These are phyloP conservation scores for Arachnomyces sp. DNA, from an alignment of 2,329 filamentous ascomycete species.

Conservation along the genomic window DNA sequence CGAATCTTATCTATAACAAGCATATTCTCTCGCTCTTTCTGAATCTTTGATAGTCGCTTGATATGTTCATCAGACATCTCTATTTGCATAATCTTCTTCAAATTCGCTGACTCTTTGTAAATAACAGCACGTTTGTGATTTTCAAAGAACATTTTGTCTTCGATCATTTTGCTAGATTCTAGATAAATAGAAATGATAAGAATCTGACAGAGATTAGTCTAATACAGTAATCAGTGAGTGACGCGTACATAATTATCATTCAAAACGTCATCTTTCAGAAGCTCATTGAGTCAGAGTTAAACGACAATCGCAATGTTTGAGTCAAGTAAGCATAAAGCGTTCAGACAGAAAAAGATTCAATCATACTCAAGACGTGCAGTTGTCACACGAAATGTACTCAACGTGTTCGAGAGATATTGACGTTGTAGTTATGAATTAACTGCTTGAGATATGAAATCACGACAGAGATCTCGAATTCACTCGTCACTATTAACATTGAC, in stretches of 20 bases:
- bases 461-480: conserved; percentile 21
- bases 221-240: conserved; percentile 4
- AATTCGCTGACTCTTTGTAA: conserved; percentile 17
- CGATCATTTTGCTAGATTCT: conserved; percentile 10
- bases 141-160: conserved; percentile 13
- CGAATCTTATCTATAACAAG: conserved; percentile 16
- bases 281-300: conserved; percentile 15
- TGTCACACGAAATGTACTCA: conserved; percentile 24
- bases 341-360: background rate
- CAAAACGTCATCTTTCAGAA: conserved; percentile 18
- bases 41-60: conserved; percentile 14
- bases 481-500: conserved; percentile 25
- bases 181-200: conserved; percentile 21
- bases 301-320: conserved; percentile 14
- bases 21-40: conserved; percentile 14
- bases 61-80: conserved; percentile 17
- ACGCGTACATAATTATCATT: conserved; percentile 12
- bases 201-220: conserved; percentile 15
- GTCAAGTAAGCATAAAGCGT: background rate
- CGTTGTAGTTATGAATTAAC: conserved; percentile 22
- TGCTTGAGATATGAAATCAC: conserved; percentile 24
- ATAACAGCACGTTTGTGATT: conserved; percentile 16
- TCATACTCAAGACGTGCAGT: conserved; percentile 14
- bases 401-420: conserved; percentile 14
- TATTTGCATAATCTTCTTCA: conserved; percentile 14